These are phyloP conservation scores for Rhodosporidiobolus odoratus DNA, from an alignment of 768 basidiomycete species.

Conservation along the genomic window DNA sequence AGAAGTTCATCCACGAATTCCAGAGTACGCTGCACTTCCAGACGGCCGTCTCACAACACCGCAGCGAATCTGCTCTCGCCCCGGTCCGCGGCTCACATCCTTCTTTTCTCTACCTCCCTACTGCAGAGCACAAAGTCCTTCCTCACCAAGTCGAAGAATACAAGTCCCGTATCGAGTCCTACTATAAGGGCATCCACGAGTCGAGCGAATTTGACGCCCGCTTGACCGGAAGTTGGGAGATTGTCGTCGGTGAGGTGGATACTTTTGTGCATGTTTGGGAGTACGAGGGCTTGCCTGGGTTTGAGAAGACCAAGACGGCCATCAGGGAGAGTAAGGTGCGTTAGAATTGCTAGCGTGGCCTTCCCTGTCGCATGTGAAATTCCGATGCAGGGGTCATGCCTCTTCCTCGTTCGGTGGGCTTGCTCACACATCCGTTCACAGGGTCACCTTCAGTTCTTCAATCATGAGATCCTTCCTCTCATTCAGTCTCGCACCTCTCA, in stretches of 20 bases:
- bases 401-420: not conserved
- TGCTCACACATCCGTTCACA: conserved; percentile 13
- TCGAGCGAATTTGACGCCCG: conserved; percentile 72
- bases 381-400: not conserved
- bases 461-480: conserved; percentile 66
- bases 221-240: conserved; percentile 90
- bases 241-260: conserved; percentile 81
- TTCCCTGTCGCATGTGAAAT: not conserved
- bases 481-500: conserved; percentile 64
- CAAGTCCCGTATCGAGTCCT: conserved; percentile 77
- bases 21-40: conserved; percentile 58
- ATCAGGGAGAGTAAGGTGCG: conserved; percentile 64
- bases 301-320: conserved; percentile 66
- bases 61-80: conserved; percentile 14
- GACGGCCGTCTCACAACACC: not conserved
- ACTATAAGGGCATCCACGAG: conserved; percentile 72
- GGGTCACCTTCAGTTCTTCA: conserved; percentile 64
- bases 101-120: conserved; percentile 37
- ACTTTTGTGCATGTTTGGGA: conserved; percentile 67
- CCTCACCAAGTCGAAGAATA: conserved; percentile 77
- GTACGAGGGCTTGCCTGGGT: conserved; percentile 88
- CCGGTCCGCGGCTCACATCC: not conserved
- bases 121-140: conserved; percentile 75
- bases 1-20: conserved; percentile 88
- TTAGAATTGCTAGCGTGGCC: too few species aligned